These are phyloP conservation scores for Camellia oleifera DNA, from an alignment of 179 eudicot genomes.

Conservation along the genomic window DNA sequence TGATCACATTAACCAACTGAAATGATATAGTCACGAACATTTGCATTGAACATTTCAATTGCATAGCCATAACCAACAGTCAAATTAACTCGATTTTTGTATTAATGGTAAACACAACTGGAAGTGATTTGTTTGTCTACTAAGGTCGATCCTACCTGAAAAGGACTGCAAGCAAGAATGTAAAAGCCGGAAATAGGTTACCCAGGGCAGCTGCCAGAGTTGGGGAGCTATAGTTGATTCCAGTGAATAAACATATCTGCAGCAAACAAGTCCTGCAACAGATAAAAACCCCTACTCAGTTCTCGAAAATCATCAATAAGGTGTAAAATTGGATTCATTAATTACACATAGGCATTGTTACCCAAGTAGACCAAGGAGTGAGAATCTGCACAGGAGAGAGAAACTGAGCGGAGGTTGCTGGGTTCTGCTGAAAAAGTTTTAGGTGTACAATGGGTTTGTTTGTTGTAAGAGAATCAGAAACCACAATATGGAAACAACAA, in stretches of 20 bases:
- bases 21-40: background rate
- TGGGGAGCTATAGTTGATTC: constrained; percentile 61
- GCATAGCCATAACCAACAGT: background rate
- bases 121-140: no score
- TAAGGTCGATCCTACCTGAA: constrained; percentile 31
- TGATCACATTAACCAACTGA: background rate
- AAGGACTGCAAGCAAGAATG: constrained; percentile 54
- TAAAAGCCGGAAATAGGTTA: constrained; percentile 59
- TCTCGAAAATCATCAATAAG: background rate
- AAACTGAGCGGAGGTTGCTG: constrained; percentile 13
- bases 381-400: constrained; percentile 12
- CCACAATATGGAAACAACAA: background rate
- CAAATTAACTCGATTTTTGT: background rate
- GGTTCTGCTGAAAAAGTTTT: constrained; percentile 8
- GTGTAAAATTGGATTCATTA: background rate
- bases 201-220: constrained; percentile 58
- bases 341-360: background rate
- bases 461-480: background rate
- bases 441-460: background rate
- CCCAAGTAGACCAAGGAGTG: constrained; percentile 17
- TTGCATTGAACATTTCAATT: background rate
- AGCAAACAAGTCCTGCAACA: constrained; percentile 25
- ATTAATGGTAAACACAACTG: no score
- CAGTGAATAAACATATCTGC: constrained; percentile 48
- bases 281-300: background rate